These are phyloP conservation scores for Solanum microdontum DNA, from an alignment of 257 asterid species.

Conservation along the genomic window DNA sequence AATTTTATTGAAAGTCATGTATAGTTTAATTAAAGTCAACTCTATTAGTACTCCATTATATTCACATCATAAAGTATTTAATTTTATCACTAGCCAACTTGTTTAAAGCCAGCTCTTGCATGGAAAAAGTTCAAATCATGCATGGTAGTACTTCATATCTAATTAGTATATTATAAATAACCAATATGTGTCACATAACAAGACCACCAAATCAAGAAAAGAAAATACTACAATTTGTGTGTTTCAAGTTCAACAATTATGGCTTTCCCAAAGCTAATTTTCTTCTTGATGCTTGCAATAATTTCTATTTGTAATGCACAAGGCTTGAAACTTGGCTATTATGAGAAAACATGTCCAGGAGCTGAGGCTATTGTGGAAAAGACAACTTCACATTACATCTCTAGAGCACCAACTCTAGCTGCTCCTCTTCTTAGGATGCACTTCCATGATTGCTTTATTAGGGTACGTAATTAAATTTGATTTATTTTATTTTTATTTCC, in stretches of 20 bases:
- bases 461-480: neutral
- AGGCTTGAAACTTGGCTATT: neutral
- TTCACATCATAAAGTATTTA: neutral
- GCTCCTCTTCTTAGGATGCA: slow-evolving; percentile 24
- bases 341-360: slow-evolving; percentile 1
- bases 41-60: neutral
- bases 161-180: neutral
- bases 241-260: neutral
- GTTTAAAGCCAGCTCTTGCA: neutral
- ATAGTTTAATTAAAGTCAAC: neutral
- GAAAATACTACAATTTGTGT: neutral
- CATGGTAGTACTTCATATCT: neutral
- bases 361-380: neutral
- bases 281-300: neutral
- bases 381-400: neutral
- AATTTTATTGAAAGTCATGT: neutral
- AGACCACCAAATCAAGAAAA: neutral
- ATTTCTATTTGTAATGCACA: neutral
- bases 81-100: neutral
- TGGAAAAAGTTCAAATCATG: neutral
- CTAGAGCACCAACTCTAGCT: slow-evolving; percentile 5
- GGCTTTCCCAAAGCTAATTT: neutral
- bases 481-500: neutral
- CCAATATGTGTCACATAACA: neutral
- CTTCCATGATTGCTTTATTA: slow-evolving; percentile 46